Percentiles rank a stretch among this genome's conserved stretches.
phyloP scores from a whole-genome alignment of 768 basidiomycete species.

The Austroboletus festivus region DNA sequence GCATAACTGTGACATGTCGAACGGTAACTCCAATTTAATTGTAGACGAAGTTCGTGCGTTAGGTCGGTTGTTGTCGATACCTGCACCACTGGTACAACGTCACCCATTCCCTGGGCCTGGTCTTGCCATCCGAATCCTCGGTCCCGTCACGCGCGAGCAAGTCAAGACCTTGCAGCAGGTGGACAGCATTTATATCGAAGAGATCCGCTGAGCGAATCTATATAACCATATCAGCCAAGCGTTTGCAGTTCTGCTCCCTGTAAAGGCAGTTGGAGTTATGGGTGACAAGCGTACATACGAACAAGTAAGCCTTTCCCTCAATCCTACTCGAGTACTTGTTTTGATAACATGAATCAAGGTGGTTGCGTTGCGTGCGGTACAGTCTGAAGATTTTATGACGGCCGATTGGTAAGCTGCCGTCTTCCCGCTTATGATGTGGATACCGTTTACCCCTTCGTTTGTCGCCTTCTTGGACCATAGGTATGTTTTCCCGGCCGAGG shows the following conservation, averaged over 20 bases:
- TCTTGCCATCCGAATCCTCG: conserved; percentile 95
- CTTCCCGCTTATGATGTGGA: not conserved
- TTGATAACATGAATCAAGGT: conserved; percentile 46
- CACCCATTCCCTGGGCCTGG: conserved; percentile 99
- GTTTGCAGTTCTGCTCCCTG: conserved; percentile 93
- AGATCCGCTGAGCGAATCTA: conserved; percentile 88
- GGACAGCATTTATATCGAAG: conserved; percentile 95
- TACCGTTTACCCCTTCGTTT: conserved; percentile 19
- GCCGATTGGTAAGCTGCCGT: conserved; percentile 78
- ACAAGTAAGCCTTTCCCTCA: conserved; percentile 48
- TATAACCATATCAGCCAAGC: conserved; percentile 96
- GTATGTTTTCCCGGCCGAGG: conserved; percentile 93
- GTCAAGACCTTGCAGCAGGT: conserved; percentile 89
- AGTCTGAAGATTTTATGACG: conserved; percentile 99
- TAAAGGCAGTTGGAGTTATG: conserved; percentile 97
- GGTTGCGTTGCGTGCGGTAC: conserved; percentile 90
- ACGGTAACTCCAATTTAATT: not conserved
- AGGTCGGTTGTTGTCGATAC: conserved; percentile 88
- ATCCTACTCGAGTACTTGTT: not conserved
- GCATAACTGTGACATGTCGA: not conserved
- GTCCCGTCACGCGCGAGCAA: conserved; percentile 91
- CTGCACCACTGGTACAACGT: conserved; percentile 87
- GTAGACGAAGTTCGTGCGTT: conserved; percentile 94
- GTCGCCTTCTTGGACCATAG: conserved; percentile 35
- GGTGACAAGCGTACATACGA: conserved; percentile 96